Percentiles rank a stretch among this genome's conserved stretches.
Conservation (phyloP, 2,329 filamentous ascomycete species). For the Akanthomyces lecanii region DNA sequence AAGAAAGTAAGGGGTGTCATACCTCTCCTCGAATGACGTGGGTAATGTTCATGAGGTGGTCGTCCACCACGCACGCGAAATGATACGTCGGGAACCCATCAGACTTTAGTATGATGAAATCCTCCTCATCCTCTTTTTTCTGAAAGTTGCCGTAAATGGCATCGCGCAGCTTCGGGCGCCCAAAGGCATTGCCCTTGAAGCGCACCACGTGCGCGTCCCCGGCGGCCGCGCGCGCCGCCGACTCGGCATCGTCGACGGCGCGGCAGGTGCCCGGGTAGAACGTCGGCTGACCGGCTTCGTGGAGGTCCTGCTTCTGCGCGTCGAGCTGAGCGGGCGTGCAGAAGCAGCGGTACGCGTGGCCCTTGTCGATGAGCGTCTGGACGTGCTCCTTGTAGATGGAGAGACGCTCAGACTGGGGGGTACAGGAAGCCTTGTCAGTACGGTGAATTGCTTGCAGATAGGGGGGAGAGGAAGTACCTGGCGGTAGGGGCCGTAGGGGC, state of each 20-base stretch:
- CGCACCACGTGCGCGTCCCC: constrained; percentile 75
- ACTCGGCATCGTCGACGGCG: constrained; percentile 61
- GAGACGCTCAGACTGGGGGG: constrained; percentile 69
- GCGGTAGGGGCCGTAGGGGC: constrained; percentile 79
- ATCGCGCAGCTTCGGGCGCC: constrained; percentile 65
- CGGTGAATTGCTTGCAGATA: too few relatives aligned
- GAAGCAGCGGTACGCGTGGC: constrained; percentile 89
- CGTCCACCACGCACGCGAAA: constrained; percentile 94
- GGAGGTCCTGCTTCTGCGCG: constrained; percentile 58
- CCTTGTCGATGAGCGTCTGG: constrained; percentile 61
- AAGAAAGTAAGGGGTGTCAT: background rate
- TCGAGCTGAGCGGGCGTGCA: constrained; percentile 71
- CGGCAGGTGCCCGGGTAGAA: constrained; percentile 64
- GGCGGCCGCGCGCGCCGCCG: constrained; percentile 62
- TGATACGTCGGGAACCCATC: constrained; percentile 96
- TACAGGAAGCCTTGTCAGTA: background rate
- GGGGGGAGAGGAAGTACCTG: constrained; percentile 51
- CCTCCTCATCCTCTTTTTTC: constrained; percentile 58
- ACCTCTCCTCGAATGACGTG: constrained; percentile 83
- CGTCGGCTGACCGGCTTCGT: constrained; percentile 43
- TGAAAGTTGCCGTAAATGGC: constrained; percentile 70
- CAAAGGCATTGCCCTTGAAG: constrained; percentile 55
- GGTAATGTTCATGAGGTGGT: constrained; percentile 91
- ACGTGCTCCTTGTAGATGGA: constrained; percentile 68
- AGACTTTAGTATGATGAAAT: constrained; percentile 85